phyloP scores from a whole-genome alignment of 257 asterid genomes.

The Dorcoceras hygrometricum region DNA sequence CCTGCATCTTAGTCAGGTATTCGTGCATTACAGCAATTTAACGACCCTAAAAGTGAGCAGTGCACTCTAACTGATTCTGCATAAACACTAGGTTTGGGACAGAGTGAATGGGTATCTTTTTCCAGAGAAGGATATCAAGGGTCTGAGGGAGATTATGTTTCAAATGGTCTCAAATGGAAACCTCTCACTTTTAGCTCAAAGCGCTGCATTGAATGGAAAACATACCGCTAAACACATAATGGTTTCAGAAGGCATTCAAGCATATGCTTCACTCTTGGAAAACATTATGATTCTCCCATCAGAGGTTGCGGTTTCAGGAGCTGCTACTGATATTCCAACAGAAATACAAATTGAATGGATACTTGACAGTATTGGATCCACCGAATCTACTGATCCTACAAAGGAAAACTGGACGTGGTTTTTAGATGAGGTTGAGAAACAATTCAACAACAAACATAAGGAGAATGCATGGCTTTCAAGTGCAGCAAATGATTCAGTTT shows the following conservation, averaged over 20 bases:
- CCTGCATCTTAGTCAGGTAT: background rate
- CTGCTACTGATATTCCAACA: slow-evolving; percentile 47
- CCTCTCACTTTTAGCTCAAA: slow-evolving; percentile 59
- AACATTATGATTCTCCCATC: slow-evolving; percentile 71
- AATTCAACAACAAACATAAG: slow-evolving; percentile 42
- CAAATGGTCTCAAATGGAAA: slow-evolving; percentile 74
- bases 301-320: slow-evolving; percentile 54
- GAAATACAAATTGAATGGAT: slow-evolving; percentile 69
- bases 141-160: slow-evolving; percentile 48
- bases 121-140: slow-evolving; percentile 50
- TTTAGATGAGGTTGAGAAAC: slow-evolving; percentile 53
- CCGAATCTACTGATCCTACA: slow-evolving; percentile 26
- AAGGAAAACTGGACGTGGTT: slow-evolving; percentile 25
- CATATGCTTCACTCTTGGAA: slow-evolving; percentile 72
- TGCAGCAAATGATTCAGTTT: slow-evolving; percentile 44
- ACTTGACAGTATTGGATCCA: slow-evolving; percentile 61
- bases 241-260: slow-evolving; percentile 77
- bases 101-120: slow-evolving; percentile 73
- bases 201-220: slow-evolving; percentile 63
- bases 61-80: background rate
- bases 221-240: slow-evolving; percentile 64
- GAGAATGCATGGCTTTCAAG: slow-evolving; percentile 34
- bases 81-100: slow-evolving; percentile 54
- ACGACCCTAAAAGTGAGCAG: too few species aligned
- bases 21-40: too few species aligned